phyloP scores from a whole-genome alignment of 192 early-diverging fungal genomes.

The Mortierella alpina region DNA sequence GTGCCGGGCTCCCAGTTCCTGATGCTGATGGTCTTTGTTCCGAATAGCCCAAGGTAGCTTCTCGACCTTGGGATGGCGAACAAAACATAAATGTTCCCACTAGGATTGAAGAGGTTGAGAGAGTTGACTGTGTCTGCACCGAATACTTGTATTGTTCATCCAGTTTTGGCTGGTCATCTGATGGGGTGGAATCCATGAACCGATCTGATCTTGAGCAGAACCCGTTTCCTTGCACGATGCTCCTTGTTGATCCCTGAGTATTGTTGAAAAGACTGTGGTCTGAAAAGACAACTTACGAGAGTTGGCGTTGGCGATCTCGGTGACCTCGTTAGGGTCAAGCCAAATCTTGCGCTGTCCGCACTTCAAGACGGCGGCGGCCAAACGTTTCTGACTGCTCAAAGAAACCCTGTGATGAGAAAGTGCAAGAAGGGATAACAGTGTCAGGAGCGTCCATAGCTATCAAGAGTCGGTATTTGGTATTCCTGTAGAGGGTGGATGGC shows the following conservation, averaged over 20 bases:
- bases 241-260: neutral
- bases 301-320: constrained; percentile 96
- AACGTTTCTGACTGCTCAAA: constrained; percentile 91
- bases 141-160: too few relatives aligned
- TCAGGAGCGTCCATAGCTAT: neutral
- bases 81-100: too few relatives aligned
- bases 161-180: too few relatives aligned
- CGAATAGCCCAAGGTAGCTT: too few relatives aligned
- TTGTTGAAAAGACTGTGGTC: neutral
- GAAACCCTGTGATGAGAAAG: constrained; percentile 67
- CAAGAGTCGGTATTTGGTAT: neutral
- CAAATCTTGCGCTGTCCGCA: constrained; percentile 99
- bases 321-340: constrained; percentile 97
- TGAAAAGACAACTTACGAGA: constrained; percentile 79
- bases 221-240: too few relatives aligned
- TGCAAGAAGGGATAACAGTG: neutral
- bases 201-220: too few relatives aligned
- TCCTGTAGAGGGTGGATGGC: constrained; percentile 1
- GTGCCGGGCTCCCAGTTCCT: too few relatives aligned
- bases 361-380: constrained; percentile 96
- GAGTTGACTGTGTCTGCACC: too few relatives aligned
- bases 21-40: too few relatives aligned
- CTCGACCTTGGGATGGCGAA: too few relatives aligned
- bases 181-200: too few relatives aligned
- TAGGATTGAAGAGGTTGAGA: too few relatives aligned